These are phyloP conservation scores for Rubia occidens DNA, from an alignment of 305 asterid genomes.

Conservation along the genomic window DNA sequence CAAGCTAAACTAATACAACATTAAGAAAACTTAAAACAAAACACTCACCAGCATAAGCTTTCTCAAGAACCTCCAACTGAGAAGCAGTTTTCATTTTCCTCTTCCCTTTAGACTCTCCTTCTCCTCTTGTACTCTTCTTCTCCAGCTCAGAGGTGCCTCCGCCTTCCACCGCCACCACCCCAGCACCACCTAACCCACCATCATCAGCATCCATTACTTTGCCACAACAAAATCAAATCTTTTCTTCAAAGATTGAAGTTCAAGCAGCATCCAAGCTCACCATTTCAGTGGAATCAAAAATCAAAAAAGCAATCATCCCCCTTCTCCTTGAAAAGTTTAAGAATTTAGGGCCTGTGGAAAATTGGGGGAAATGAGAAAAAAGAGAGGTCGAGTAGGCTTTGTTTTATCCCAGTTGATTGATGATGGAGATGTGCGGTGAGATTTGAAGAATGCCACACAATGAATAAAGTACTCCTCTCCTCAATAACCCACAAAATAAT, in stretches of 20 bases:
- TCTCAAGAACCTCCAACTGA: conserved; percentile 78
- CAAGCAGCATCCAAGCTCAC: conserved; percentile 28
- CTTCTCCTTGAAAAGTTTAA: conserved; percentile 7
- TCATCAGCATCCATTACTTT: conserved; percentile 49
- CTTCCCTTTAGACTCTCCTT: conserved; percentile 54
- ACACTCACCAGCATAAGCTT: conserved; percentile 63
- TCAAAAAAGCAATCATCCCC: background rate
- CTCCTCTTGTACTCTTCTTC: conserved; percentile 42
- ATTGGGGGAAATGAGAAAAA: conserved; percentile 26
- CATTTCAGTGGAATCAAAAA: conserved; percentile 14
- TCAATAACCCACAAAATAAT: conserved; percentile 10
- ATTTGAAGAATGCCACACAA: conserved; percentile 45
- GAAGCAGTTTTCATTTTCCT: conserved; percentile 85
- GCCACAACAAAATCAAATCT: conserved; percentile 17
- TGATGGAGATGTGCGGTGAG: conserved; percentile 76
- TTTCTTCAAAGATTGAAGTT: conserved; percentile 26
- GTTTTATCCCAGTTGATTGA: conserved; percentile 23
- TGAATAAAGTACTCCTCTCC: conserved; percentile 35
- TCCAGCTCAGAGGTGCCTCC: conserved; percentile 36
- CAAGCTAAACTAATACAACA: background rate
- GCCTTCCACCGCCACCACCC: background rate
- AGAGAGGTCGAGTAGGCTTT: conserved; percentile 25
- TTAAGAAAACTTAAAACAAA: background rate
- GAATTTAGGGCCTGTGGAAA: conserved; percentile 13
- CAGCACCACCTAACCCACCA: conserved; percentile 21